Conservation (phyloP, 805 yeast species). For the Ogataea nonfermentans region DNA sequence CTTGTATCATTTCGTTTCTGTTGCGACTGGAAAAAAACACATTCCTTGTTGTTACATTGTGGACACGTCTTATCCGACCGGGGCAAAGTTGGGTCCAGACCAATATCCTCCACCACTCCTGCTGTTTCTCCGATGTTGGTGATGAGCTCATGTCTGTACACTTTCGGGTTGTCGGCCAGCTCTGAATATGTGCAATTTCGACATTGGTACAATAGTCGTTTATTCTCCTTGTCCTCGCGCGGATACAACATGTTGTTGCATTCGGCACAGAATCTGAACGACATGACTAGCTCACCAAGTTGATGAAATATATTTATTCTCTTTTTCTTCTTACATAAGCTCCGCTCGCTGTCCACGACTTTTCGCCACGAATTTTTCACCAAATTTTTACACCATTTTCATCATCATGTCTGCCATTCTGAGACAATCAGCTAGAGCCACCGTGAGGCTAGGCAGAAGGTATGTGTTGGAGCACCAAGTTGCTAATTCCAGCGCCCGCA, state of each 20-base stretch:
- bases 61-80: constrained; percentile 94
- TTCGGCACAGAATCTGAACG: constrained; percentile 93
- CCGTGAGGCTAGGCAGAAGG: constrained; percentile 21
- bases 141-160: constrained; percentile 88
- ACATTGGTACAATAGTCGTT: constrained; percentile 81
- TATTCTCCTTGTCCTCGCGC: constrained; percentile 82
- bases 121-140: constrained; percentile 94
- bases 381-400: constrained; percentile 3
- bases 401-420: constrained; percentile 16
- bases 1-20: constrained; percentile 93
- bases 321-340: constrained; percentile 3
- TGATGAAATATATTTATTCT: too few species aligned
- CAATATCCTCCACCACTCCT: constrained; percentile 94
- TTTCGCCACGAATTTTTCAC: constrained; percentile 12
- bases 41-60: constrained; percentile 78
- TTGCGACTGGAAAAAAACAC: constrained; percentile 96
- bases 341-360: constrained; percentile 3
- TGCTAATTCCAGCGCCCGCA: constrained; percentile 36
- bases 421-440: constrained; percentile 24
- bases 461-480: constrained; percentile 1
- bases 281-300: constrained; percentile 29
- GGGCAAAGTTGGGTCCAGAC: constrained; percentile 96
- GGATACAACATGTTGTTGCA: constrained; percentile 98
- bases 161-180: constrained; percentile 81
- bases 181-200: constrained; percentile 94